Percentiles rank a stretch among this genome's conserved stretches.
These are phyloP conservation scores for Coniochaeta prunicola DNA, from an alignment of 2,329 filamentous ascomycete species.

Conservation along the genomic window DNA sequence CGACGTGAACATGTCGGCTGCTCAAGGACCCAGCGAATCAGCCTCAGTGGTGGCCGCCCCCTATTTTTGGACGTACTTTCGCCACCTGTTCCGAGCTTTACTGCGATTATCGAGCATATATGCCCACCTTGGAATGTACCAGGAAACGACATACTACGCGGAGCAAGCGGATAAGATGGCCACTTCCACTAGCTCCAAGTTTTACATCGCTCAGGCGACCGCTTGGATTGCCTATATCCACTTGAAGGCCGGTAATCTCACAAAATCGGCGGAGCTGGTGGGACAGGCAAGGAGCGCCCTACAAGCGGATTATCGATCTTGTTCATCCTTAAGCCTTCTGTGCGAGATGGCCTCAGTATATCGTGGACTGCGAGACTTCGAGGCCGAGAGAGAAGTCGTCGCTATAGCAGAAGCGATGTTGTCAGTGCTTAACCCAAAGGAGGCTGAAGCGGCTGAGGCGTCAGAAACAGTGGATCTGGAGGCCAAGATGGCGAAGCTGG, in stretches of 20 bases:
- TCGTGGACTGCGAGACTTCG: constrained; percentile 37
- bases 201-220: constrained; percentile 47
- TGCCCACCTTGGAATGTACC: constrained; percentile 75
- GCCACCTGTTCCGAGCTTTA: constrained; percentile 64
- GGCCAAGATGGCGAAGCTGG: constrained; percentile 26
- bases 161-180: constrained; percentile 78
- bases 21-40: constrained; percentile 11
- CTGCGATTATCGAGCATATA: constrained; percentile 71
- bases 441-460: background rate
- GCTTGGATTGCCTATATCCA: constrained; percentile 49
- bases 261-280: constrained; percentile 49
- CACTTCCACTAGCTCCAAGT: constrained; percentile 54
- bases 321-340: constrained; percentile 37
- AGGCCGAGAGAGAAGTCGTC: constrained; percentile 35
- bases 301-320: constrained; percentile 35
- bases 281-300: constrained; percentile 46
- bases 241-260: constrained; percentile 49
- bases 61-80: constrained; percentile 73
- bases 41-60: constrained; percentile 42
- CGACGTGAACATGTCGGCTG: constrained; percentile 14
- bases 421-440: constrained; percentile 20
- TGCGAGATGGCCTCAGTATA: constrained; percentile 51
- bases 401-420: constrained; percentile 42
- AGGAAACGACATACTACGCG: constrained; percentile 82
- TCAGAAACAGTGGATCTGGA: constrained; percentile 21